These are phyloP conservation scores for Diplodia corticola DNA, from an alignment of 2,329 filamentous ascomycete genomes.

Conservation along the genomic window DNA sequence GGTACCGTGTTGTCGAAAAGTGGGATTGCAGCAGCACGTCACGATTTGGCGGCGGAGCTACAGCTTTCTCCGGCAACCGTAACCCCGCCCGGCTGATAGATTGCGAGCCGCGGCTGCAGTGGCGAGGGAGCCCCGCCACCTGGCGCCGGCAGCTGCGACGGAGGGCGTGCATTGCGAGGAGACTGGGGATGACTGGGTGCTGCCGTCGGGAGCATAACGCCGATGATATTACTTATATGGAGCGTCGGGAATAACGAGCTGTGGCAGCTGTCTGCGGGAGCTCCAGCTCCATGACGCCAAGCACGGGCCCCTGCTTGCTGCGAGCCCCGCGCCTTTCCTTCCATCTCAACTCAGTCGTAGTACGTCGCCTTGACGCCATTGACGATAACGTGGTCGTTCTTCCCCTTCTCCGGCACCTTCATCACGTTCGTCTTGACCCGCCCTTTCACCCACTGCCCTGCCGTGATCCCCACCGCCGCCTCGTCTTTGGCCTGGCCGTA, in stretches of 20 bases:
- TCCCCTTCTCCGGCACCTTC: constrained; percentile 12
- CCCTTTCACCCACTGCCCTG: constrained; percentile 9
- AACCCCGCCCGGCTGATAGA: constrained; percentile 14
- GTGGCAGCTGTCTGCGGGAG: too few relatives aligned
- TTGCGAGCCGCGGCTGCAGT: not conserved
- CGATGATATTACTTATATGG: not conserved
- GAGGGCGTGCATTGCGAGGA: constrained; percentile 3
- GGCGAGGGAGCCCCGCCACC: not conserved
- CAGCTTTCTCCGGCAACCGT: not conserved
- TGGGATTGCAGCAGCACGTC: not conserved
- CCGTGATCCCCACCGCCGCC: not conserved
- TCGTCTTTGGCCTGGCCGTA: constrained; percentile 26
- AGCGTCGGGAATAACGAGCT: too few relatives aligned
- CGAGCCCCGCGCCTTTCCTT: too few relatives aligned
- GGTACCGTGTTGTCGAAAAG: constrained; percentile 6
- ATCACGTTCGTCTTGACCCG: constrained; percentile 27
- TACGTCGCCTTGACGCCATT: constrained; percentile 12
- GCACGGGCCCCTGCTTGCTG: not conserved
- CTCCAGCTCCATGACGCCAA: too few relatives aligned
- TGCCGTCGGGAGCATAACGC: not conserved
- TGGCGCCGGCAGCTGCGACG: not conserved
- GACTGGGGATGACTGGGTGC: not conserved
- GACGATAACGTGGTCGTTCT: constrained; percentile 4
- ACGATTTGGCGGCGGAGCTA: constrained; percentile 5
- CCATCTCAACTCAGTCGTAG: not conserved